Percentiles rank a stretch among this genome's conserved stretches.
These are phyloP conservation scores for Teratosphaeria pseudoeucalypti DNA, from an alignment of 2,329 filamentous ascomycete genomes.

Conservation along the genomic window DNA sequence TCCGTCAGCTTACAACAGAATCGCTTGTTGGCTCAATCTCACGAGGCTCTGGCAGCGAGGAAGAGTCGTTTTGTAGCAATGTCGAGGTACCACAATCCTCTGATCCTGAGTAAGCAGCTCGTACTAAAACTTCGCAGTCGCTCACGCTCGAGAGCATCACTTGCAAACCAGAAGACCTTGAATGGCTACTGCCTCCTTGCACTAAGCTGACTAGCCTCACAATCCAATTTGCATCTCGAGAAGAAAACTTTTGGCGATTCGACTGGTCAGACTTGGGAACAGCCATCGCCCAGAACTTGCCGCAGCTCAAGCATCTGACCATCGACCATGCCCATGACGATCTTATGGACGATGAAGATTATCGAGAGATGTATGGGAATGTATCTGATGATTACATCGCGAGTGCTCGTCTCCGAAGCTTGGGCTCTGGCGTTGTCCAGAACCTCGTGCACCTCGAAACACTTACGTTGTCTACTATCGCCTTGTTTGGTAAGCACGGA, in stretches of 20 bases:
- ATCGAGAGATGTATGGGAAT: background rate
- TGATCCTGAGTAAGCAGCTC: too few species aligned
- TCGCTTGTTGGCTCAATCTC: background rate
- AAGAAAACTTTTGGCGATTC: background rate
- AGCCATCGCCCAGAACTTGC: background rate
- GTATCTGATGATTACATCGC: background rate
- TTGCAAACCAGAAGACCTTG: background rate
- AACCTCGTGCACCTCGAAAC: background rate
- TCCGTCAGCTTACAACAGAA: background rate
- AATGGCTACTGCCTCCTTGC: background rate
- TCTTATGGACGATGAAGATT: background rate
- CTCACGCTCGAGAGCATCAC: background rate
- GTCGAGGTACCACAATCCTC: background rate
- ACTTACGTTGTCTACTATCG: background rate
- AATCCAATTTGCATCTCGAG: background rate
- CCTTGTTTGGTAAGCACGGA: background rate
- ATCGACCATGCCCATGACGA: background rate
- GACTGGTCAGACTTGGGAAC: background rate
- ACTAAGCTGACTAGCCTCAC: background rate
- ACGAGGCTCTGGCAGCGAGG: background rate
- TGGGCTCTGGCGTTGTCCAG: background rate
- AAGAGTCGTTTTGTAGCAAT: background rate
- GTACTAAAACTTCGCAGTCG: background rate
- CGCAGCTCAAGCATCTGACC: background rate
- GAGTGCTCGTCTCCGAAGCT: background rate